phyloP scores from a whole-genome alignment of 2,329 filamentous ascomycete genomes.

The Pleoardoris graminearum region DNA sequence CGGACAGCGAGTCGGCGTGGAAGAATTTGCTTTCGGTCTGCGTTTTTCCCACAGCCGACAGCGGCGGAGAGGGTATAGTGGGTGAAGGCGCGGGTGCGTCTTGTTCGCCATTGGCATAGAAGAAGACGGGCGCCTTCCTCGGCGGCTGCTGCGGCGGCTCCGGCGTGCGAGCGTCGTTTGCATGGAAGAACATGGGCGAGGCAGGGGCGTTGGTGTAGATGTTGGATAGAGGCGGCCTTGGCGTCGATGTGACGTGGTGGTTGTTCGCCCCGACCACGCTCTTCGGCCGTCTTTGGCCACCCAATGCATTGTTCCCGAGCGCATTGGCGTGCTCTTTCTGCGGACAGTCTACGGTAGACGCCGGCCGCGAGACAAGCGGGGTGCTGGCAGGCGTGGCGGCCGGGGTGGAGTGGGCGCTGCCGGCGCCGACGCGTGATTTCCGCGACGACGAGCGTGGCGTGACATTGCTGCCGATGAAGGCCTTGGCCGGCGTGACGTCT shows the following conservation, averaged over 20 bases:
- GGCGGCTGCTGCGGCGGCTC: conserved; percentile 32
- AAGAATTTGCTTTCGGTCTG: conserved; percentile 64
- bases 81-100: conserved; percentile 35
- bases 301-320: conserved; percentile 25
- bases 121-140: conserved; percentile 54
- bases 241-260: conserved; percentile 25
- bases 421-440: conserved; percentile 64
- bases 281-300: conserved; percentile 38
- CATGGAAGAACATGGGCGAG: conserved; percentile 85
- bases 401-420: conserved; percentile 70
- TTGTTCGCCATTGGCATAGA: conserved; percentile 56
- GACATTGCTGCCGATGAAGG: conserved; percentile 67
- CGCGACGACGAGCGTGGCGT: conserved; percentile 79
- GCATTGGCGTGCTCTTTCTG: conserved; percentile 26
- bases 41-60: conserved; percentile 33
- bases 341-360: conserved; percentile 35
- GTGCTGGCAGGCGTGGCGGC: conserved; percentile 59
- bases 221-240: conserved; percentile 31
- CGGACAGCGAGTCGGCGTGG: conserved; percentile 63
- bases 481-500: conserved; percentile 57
- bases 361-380: conserved; percentile 40
- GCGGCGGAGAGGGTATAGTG: conserved; percentile 40
- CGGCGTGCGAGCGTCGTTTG: conserved; percentile 66
- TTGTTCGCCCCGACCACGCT: conserved; percentile 41
- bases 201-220: conserved; percentile 32